Conservation (phyloP, 768 basidiomycete genomes). For the Boletus sp. region DNA sequence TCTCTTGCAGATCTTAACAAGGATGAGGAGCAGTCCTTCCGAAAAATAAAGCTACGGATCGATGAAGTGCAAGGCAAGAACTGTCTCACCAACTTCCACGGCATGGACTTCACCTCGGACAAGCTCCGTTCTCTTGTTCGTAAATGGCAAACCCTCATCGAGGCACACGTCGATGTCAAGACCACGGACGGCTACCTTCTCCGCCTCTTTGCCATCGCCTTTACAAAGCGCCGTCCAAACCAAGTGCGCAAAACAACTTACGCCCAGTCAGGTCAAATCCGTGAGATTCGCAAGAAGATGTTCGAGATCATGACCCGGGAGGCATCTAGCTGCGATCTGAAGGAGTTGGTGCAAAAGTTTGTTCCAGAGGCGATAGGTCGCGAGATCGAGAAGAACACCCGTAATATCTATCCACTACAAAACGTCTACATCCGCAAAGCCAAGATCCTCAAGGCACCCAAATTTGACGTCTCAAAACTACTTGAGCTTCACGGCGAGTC, state of each 20-base stretch:
- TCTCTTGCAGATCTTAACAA: conserved; percentile 98
- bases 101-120: conserved; percentile 99
- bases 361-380: conserved; percentile 98
- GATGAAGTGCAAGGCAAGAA: conserved; percentile 98
- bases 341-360: conserved; percentile 98
- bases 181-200: conserved; percentile 99
- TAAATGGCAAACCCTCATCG: conserved; percentile 99
- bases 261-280: conserved; percentile 90
- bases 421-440: conserved; percentile 99
- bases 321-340: conserved; percentile 92
- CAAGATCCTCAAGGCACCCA: conserved; percentile 98
- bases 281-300: conserved; percentile 99
- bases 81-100: conserved; percentile 99
- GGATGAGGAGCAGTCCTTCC: conserved; percentile 99
- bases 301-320: conserved; percentile 98
- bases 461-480: conserved; percentile 93
- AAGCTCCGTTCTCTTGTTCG: conserved; percentile 99
- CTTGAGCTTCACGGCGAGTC: conserved; percentile 96
- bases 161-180: conserved; percentile 98
- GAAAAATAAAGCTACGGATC: conserved; percentile 98
- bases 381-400: conserved; percentile 97
- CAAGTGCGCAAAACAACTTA: conserved; percentile 99
- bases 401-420: conserved; percentile 97
- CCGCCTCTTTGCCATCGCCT: conserved; percentile 97
- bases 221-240: conserved; percentile 94